These are phyloP conservation scores for Lipomyces japonicus DNA, from an alignment of 805 yeast genomes.

Conservation along the genomic window DNA sequence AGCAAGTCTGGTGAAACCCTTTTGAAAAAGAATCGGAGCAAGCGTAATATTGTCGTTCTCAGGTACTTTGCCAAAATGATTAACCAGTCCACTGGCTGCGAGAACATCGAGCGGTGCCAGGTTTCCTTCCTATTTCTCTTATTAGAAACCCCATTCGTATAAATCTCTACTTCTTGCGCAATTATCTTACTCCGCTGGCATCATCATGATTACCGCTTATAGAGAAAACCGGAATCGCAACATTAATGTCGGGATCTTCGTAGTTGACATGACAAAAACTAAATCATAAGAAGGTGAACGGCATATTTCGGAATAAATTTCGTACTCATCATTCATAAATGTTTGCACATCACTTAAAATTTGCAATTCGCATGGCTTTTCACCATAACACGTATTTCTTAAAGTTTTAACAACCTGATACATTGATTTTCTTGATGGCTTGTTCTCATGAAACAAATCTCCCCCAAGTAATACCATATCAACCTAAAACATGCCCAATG, in stretches of 20 bases:
- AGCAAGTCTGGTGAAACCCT: slow-evolving; percentile 78
- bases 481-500: slow-evolving; percentile 33
- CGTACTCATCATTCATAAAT: slow-evolving; percentile 51
- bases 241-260: slow-evolving; percentile 85
- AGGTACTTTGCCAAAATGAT: slow-evolving; percentile 81
- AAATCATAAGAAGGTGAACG: not conserved
- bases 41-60: slow-evolving; percentile 72
- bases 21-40: slow-evolving; percentile 73
- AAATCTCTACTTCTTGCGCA: not conserved
- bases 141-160: not conserved
- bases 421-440: slow-evolving; percentile 81
- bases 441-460: slow-evolving; percentile 85
- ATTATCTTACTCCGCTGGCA: slow-evolving; percentile 72
- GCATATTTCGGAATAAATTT: not conserved
- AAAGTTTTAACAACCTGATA: slow-evolving; percentile 75
- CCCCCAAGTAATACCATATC: slow-evolving; percentile 93
- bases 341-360: slow-evolving; percentile 71
- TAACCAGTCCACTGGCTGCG: slow-evolving; percentile 74
- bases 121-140: slow-evolving; percentile 36
- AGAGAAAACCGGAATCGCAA: slow-evolving; percentile 85
- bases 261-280: slow-evolving; percentile 70
- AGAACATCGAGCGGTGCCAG: slow-evolving; percentile 83
- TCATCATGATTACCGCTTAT: slow-evolving; percentile 97
- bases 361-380: slow-evolving; percentile 81
- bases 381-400: slow-evolving; percentile 72